Base-by-base conservation (phyloP, 2,329 filamentous ascomycete species). In the Fusarium cyanostomum region DNA sequence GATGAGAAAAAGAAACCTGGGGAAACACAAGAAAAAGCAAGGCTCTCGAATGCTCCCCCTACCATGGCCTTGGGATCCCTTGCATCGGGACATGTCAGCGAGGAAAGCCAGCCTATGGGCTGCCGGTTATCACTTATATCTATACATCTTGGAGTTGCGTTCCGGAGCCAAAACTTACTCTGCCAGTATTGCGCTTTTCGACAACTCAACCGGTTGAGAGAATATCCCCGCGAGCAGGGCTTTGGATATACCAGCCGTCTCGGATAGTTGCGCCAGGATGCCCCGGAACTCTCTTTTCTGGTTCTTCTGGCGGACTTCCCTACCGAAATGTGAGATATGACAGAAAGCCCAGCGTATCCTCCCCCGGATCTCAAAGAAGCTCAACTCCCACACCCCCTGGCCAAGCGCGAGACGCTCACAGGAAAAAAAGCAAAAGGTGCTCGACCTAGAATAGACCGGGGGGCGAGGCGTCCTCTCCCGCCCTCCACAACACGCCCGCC, bases 301-400 rank as follows among this genome's bases (percentile, higher is more conserved):
- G 33, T 43, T 35, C 15, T 55, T 52, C 37, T 55, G 34, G 45
- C 28, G 16, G 41, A 21, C 26, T 51, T 41, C 27, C 48, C 55
- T 42, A 44, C 33, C 15, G 12, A 57, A 67, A 64, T 49, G 34
- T 67, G 63, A 67, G 15, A 67, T 52, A 51, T 60, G 63, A 66
- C 39, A 50, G 33, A 45, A 33, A 35, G 27, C 26, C 27, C 58
- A 52, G 42, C 51, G n/a, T 38, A 28, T 41, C 27, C 27, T 16
- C 34, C 60, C 59, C 54, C 55, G 44, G 45, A 59, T 64, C 60
- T 60, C 51, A 56, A 21, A 37, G 51, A 18, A 21, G 48, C n/a
- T 15, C 37, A 21, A 21, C 21, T 21, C 21, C 21, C n/a, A n/a
- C n/a, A n/a, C n/a, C 48, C 37, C 52, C 55, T 56, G 46, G 44